A percentile compares a stretch with the other conserved stretches of the same genome.
Conservation (phyloP, 371 early-diverging fungal genomes). For the Mortierella sp. region DNA sequence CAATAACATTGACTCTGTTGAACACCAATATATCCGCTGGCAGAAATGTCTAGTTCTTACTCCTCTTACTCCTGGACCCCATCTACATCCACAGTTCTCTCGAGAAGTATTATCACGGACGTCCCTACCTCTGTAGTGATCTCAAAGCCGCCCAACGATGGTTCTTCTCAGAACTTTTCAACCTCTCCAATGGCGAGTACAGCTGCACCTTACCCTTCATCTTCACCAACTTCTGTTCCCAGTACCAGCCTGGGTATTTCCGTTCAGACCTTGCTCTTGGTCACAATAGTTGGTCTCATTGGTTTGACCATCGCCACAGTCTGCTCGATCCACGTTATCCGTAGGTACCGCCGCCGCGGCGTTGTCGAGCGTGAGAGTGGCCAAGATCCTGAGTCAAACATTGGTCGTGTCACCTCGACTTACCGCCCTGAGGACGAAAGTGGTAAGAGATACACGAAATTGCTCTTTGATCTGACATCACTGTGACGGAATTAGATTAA, state of each 20-base stretch:
- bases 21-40: neutral
- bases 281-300: constrained; percentile 21
- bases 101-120: neutral
- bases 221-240: neutral
- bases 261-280: constrained; percentile 20
- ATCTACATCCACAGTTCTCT: neutral
- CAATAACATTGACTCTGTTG: neutral
- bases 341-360: constrained; percentile 31
- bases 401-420: constrained; percentile 14
- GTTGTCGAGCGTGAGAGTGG: constrained; percentile 12
- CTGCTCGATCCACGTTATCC: constrained; percentile 31
- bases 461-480: constrained; percentile 5
- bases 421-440: constrained; percentile 32
- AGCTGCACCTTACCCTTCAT: neutral
- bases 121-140: neutral
- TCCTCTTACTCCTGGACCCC: neutral
- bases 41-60: neutral
- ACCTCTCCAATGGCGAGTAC: neutral
- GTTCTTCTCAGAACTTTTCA: neutral
- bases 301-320: constrained; percentile 15
- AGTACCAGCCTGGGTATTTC: neutral
- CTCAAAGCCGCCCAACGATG: neutral
- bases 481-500: neutral
- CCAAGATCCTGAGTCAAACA: neutral
- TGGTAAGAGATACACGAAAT: constrained; percentile 19